These are phyloP conservation scores for Quercus alba DNA, from an alignment of 306 rosid genomes.

Conservation along the genomic window DNA sequence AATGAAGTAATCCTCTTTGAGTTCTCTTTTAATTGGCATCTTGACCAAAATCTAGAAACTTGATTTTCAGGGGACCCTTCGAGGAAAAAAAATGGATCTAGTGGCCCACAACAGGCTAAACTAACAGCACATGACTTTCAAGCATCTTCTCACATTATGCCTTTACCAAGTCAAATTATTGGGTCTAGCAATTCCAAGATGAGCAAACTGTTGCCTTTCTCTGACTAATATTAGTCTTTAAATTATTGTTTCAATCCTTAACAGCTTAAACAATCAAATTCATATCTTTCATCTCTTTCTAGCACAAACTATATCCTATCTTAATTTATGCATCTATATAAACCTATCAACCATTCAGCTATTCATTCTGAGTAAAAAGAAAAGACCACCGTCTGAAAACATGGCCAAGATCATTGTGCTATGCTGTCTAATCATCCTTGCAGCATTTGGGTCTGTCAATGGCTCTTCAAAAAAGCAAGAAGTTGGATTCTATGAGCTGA, in stretches of 20 bases:
- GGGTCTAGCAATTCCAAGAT: not conserved
- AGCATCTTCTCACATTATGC: not conserved
- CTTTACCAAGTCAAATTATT: not conserved
- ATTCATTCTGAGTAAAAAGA: no score
- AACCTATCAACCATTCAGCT: no score
- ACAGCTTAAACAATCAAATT: no score
- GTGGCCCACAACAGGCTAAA: not conserved
- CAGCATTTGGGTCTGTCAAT: slow-evolving; percentile 30
- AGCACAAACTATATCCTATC: no score
- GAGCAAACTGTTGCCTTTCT: no score
- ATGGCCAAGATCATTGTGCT: slow-evolving; percentile 29
- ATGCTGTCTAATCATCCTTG: slow-evolving; percentile 30
- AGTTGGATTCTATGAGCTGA: slow-evolving; percentile 39
- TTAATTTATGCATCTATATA: no score
- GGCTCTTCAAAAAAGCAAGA: slow-evolving; percentile 16
- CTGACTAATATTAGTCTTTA: no score
- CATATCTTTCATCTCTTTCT: no score
- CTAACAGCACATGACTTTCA: not conserved
- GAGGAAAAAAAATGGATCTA: not conserved
- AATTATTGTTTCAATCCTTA: no score
- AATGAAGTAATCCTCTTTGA: no score
- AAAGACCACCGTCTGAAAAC: not conserved
- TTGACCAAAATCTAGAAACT: not conserved
- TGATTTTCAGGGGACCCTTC: not conserved
- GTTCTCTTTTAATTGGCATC: not conserved